Percentiles rank a stretch among this genome's conserved stretches.
These are phyloP conservation scores for Cenchrus americanus DNA, from an alignment of 176 grass and related monocot species.

Conservation along the genomic window DNA sequence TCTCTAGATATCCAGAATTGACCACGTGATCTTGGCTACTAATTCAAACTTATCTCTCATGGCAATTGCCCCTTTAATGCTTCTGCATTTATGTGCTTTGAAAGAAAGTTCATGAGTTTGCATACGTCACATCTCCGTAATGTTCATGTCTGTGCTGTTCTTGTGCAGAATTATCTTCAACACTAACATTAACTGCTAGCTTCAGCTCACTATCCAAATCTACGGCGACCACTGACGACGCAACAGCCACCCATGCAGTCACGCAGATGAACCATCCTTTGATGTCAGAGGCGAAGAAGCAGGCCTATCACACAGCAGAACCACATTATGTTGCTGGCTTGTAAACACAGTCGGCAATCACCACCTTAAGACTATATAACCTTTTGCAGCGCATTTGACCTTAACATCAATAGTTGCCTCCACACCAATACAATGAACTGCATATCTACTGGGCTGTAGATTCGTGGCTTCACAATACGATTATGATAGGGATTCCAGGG, in stretches of 20 bases:
- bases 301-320: background rate
- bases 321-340: background rate
- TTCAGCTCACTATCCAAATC: slow-evolving; percentile 6
- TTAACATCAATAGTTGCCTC: background rate
- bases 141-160: no score
- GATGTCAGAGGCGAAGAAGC: background rate
- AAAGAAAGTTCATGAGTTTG: slow-evolving; percentile 13
- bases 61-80: background rate
- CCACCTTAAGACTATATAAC: background rate
- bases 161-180: background rate
- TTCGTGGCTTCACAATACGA: background rate
- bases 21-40: slow-evolving; percentile 17
- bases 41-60: background rate
- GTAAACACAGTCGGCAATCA: background rate
- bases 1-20: background rate
- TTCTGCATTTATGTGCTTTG: background rate
- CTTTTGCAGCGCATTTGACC: background rate
- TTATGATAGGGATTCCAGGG: background rate
- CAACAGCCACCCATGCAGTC: background rate
- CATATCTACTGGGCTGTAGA: background rate
- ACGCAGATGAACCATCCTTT: background rate
- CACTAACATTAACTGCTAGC: background rate
- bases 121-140: background rate
- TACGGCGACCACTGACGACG: background rate
- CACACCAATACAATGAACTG: background rate